These are phyloP conservation scores for Daldinia sp. DNA, from an alignment of 2,329 filamentous ascomycete species.

Conservation along the genomic window DNA sequence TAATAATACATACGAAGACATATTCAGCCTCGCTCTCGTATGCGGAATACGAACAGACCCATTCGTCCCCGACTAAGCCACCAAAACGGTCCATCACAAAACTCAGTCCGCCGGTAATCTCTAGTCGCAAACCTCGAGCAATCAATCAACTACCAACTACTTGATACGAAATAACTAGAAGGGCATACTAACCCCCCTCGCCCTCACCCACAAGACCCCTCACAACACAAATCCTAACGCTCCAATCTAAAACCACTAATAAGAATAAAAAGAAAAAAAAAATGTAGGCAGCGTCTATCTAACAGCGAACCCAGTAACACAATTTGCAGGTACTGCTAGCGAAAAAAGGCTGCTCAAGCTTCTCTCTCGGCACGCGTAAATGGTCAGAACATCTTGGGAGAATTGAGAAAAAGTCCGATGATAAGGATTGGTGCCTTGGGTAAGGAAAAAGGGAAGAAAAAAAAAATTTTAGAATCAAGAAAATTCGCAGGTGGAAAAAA, in stretches of 20 bases:
- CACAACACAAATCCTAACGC: not conserved
- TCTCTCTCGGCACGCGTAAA: slow-evolving; percentile 87
- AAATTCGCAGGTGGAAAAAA: slow-evolving; percentile 10
- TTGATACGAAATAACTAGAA: too few species aligned
- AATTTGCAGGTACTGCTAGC: slow-evolving; percentile 90
- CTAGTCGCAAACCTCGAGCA: not conserved
- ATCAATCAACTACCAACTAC: not conserved
- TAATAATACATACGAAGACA: not conserved
- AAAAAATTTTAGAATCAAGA: slow-evolving; percentile 43
- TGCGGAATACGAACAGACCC: too few species aligned
- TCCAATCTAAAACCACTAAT: not conserved
- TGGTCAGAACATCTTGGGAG: slow-evolving; percentile 84
- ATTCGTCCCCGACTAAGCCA: too few species aligned
- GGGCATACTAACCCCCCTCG: too few species aligned
- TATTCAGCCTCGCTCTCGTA: not conserved
- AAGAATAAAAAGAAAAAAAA: slow-evolving; percentile 31
- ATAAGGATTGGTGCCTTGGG: slow-evolving; percentile 89
- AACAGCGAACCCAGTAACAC: slow-evolving; percentile 84
- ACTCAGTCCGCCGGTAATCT: too few species aligned
- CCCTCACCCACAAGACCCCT: too few species aligned
- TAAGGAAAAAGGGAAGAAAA: slow-evolving; percentile 42
- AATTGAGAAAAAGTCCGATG: slow-evolving; percentile 67
- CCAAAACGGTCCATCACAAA: too few species aligned
- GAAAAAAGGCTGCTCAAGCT: slow-evolving; percentile 84
- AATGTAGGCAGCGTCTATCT: slow-evolving; percentile 96